These are phyloP conservation scores for Pyrenopolyporus hunteri DNA, from an alignment of 495 filamentous ascomycete species.

Conservation along the genomic window DNA sequence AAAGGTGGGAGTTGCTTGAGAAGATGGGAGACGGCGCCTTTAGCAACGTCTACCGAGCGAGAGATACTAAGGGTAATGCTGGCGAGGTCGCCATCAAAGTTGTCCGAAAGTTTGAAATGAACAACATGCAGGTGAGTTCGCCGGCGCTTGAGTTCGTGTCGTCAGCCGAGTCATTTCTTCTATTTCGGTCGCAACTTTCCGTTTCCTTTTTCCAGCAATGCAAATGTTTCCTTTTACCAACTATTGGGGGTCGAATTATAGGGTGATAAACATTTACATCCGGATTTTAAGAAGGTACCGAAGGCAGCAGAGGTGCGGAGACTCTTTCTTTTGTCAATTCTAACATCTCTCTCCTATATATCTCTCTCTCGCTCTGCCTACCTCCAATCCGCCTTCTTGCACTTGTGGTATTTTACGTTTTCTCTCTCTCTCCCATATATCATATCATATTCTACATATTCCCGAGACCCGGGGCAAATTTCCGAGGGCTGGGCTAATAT, in stretches of 20 bases:
- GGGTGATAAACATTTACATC: conserved; percentile 87
- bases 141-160: conserved; percentile 34
- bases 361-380: no score
- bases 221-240: conserved; percentile 49
- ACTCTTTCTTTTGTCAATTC: conserved; percentile 47
- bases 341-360: conserved; percentile 26
- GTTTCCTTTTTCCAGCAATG: conserved; percentile 36
- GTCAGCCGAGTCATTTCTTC: conserved; percentile 35
- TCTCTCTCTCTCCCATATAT: conserved; percentile 3
- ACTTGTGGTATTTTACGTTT: conserved; percentile 14
- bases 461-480: no score
- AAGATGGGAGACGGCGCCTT: conserved; percentile 99
- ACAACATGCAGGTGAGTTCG: conserved; percentile 88
- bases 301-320: conserved; percentile 97
- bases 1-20: conserved; percentile 86
- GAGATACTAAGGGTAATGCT: conserved; percentile 68
- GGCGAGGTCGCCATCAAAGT: conserved; percentile 97
- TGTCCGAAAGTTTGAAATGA: conserved; percentile 98
- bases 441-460: conserved; percentile 14
- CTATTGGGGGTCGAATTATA: conserved; percentile 54
- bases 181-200: conserved; percentile 44
- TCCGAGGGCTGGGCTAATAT: conserved; percentile 8
- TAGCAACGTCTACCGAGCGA: conserved; percentile 95
- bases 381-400: conserved; percentile 26
- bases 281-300: conserved; percentile 90